phyloP scores from a whole-genome alignment of 2,329 filamentous ascomycete species.

The Fusarium sp. region DNA sequence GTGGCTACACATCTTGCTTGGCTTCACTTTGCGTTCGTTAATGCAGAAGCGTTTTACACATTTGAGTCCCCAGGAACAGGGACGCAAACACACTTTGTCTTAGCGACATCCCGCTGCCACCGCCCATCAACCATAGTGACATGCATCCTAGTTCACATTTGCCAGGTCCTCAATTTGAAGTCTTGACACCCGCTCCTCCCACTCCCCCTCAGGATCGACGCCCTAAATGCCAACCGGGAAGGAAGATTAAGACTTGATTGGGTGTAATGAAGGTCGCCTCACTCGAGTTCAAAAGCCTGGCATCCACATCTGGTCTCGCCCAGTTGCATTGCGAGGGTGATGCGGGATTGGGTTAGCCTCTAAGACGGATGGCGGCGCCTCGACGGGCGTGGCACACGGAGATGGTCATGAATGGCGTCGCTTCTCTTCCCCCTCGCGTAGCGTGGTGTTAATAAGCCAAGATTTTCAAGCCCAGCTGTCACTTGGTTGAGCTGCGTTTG shows the following conservation, averaged over 20 bases:
- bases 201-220: slow-evolving; percentile 2
- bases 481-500: slow-evolving; percentile 1
- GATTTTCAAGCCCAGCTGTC: slow-evolving; percentile 8
- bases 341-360: slow-evolving; percentile 10
- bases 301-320: slow-evolving; percentile 22
- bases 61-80: not conserved
- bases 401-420: slow-evolving; percentile 18
- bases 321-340: slow-evolving; percentile 9
- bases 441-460: slow-evolving; percentile 1
- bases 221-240: slow-evolving; percentile 1
- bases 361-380: slow-evolving; percentile 24
- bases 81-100: slow-evolving; percentile 5
- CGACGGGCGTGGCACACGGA: slow-evolving; percentile 24
- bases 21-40: not conserved
- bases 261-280: not conserved
- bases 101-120: slow-evolving; percentile 21
- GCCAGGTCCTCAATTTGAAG: not conserved
- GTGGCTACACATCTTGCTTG: not conserved
- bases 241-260: slow-evolving; percentile 11
- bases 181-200: slow-evolving; percentile 19
- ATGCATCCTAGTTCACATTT: slow-evolving; percentile 27
- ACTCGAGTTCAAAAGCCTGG: slow-evolving; percentile 11
- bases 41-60: not conserved
- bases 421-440: slow-evolving; percentile 23
- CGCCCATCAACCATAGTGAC: slow-evolving; percentile 15